Evolutionary conservation across 2,329 filamentous ascomycete species (phyloP).

Genomic region (Daldinia eschscholtzii): DNA sequence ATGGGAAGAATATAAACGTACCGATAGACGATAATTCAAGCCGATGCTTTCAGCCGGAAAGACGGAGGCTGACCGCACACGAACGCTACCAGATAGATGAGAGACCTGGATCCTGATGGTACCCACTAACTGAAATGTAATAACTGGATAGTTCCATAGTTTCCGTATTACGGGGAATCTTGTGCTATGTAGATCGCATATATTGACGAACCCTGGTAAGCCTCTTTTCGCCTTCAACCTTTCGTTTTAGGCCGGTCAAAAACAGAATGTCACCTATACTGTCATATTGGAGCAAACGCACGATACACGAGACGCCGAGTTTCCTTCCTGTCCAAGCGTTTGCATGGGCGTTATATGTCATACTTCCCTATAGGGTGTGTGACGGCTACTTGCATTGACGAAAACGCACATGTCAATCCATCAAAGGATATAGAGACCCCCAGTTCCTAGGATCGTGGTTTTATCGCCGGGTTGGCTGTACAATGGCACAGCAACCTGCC

Average conservation of each 20-base stretch:
- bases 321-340: constrained; percentile 10
- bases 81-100: neutral
- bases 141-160: neutral
- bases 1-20: neutral
- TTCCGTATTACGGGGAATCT: neutral
- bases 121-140: constrained; percentile 1
- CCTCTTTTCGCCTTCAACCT: neutral
- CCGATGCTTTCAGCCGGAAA: neutral
- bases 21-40: neutral
- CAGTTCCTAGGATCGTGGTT: constrained; percentile 10
- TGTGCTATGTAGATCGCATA: neutral
- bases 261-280: neutral
- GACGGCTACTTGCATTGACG: constrained; percentile 18
- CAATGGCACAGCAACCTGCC: constrained; percentile 10
- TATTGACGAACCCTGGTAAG: neutral
- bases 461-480: constrained; percentile 19
- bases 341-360: constrained; percentile 17
- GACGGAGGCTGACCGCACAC: neutral
- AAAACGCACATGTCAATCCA: constrained; percentile 1
- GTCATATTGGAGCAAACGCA: constrained; percentile 17
- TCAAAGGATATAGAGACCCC: constrained; percentile 20
- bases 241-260: neutral
- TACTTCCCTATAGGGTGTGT: constrained; percentile 4
- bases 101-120: neutral
- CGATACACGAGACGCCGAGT: neutral